Evolutionary conservation across 2,329 filamentous ascomycete genomes (phyloP), one percentile per base, ranked within the genome.

Genomic region (Colletotrichum cereale): DNA sequence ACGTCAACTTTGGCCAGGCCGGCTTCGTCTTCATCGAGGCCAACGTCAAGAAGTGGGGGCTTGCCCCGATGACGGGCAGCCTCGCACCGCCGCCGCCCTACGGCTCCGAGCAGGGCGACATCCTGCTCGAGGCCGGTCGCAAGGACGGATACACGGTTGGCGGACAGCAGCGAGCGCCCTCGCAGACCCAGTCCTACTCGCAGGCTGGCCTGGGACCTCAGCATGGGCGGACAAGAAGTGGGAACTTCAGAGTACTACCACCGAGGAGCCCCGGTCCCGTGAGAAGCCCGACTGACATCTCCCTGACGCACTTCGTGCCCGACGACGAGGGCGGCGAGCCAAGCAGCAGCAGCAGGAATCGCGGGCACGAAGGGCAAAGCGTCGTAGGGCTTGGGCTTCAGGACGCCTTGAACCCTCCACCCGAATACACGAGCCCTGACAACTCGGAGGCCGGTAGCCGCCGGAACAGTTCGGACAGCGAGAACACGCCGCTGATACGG

Each of bases 11-110:
- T 80, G 96, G 96, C 10, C 96, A 99, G 80, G 94, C 96, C 78
- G 96, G 96, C 42, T 99, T 98, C 79, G 96, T 99, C 60, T 99
- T 98, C 79, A 98, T 99, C 76, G 96, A 99, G 83, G 96, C 96
- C 73, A 99, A 99, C 78, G 96, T 99, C 72, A 99, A 99, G 90
- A 99, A 98, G 86, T 99, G 96, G 96, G 96, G 96, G 2, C 86
- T 99, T 66, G 96, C 96, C 58, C 96, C 96, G 6, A 97, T 97
- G 88, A 98, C 94, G 1, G 96, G 96, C 71, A 97, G 94, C 78
- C 87, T 99, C 71, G 96, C 96, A 36, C 96, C 96, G 21, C 96
- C 96, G 53, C 96, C 96, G 62, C 96, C 96, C 1, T 99, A 99
- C 79, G 96, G 96, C 58, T 97, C 94, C 73, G 96, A 98, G 83